Percentiles rank a stretch among this genome's conserved stretches.
Evolutionary conservation across 768 basidiomycete species (phyloP).

Genomic region (Roridomyces roridus): DNA sequence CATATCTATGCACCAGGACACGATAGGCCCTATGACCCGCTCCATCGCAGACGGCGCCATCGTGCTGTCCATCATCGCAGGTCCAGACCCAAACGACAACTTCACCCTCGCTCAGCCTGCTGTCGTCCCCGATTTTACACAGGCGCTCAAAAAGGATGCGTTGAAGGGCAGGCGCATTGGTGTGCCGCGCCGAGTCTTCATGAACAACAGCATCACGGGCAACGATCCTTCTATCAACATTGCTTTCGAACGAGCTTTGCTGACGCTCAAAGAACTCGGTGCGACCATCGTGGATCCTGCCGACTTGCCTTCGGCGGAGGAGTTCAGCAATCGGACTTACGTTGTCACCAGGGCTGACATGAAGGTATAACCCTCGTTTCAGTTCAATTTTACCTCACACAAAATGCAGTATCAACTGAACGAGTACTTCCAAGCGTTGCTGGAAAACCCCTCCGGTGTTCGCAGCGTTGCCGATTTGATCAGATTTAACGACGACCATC

Average conservation of each 20-base stretch:
- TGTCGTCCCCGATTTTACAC: constrained; percentile 58
- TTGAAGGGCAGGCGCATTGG: constrained; percentile 59
- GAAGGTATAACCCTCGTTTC: constrained; percentile 47
- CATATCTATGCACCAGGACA: constrained; percentile 62
- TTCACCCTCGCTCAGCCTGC: constrained; percentile 58
- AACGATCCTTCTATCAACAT: constrained; percentile 40
- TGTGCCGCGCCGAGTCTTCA: constrained; percentile 50
- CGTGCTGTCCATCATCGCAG: constrained; percentile 60
- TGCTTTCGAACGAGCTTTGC: constrained; percentile 47
- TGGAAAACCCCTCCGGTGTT: constrained; percentile 61
- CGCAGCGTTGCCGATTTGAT: constrained; percentile 62
- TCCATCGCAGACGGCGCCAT: constrained; percentile 60
- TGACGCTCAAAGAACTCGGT: constrained; percentile 44
- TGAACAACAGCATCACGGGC: constrained; percentile 36
- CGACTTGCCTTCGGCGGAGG: constrained; percentile 60
- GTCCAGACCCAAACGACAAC: constrained; percentile 58
- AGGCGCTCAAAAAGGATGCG: constrained; percentile 53
- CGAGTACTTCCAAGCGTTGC: constrained; percentile 51
- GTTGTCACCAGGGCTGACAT: constrained; percentile 60
- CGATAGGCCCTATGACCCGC: constrained; percentile 61
- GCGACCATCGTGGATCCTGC: constrained; percentile 66
- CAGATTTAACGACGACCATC: constrained; percentile 58
- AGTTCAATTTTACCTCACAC: background rate
- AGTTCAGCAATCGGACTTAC: constrained; percentile 58
- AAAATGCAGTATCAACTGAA: constrained; percentile 55